phyloP scores from a whole-genome alignment of 164 flowering plant genomes.

The Santalum album region DNA sequence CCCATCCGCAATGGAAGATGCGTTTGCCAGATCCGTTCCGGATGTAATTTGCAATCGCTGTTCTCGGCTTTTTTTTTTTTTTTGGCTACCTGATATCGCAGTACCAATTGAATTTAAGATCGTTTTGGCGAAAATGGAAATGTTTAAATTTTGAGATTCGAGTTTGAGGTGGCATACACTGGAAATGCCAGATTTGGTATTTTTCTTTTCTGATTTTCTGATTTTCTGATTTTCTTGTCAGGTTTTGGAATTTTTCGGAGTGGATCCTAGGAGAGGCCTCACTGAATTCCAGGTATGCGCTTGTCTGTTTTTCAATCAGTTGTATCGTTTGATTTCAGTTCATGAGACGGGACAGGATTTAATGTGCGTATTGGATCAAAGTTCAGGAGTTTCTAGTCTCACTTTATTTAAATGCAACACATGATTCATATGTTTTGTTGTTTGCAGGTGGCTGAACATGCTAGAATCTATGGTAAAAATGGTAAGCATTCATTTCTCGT shows the following conservation, averaged over 20 bases:
- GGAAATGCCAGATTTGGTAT: neutral
- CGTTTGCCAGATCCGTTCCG: slow-evolving; percentile 69
- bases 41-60: slow-evolving; percentile 38
- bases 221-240: slow-evolving; percentile 13
- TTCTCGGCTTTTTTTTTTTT: neutral
- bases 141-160: neutral
- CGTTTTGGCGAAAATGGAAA: neutral
- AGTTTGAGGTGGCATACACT: too few relatives aligned
- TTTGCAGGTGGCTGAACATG: slow-evolving; percentile 60
- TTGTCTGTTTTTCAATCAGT: neutral
- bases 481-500: slow-evolving; percentile 27
- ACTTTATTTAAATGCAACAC: too few relatives aligned
- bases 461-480: slow-evolving; percentile 63
- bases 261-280: slow-evolving; percentile 74
- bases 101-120: neutral
- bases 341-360: too few relatives aligned
- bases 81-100: neutral
- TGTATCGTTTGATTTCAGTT: neutral
- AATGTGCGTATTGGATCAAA: too few relatives aligned
- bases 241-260: slow-evolving; percentile 86
- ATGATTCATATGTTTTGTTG: neutral
- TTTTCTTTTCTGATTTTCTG: neutral
- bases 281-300: slow-evolving; percentile 61
- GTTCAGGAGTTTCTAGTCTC: neutral
- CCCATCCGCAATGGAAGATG: slow-evolving; percentile 56